Evolutionary conservation across 2,329 filamentous ascomycete species (phyloP).

Genomic region (Zalaria obscura): DNA sequence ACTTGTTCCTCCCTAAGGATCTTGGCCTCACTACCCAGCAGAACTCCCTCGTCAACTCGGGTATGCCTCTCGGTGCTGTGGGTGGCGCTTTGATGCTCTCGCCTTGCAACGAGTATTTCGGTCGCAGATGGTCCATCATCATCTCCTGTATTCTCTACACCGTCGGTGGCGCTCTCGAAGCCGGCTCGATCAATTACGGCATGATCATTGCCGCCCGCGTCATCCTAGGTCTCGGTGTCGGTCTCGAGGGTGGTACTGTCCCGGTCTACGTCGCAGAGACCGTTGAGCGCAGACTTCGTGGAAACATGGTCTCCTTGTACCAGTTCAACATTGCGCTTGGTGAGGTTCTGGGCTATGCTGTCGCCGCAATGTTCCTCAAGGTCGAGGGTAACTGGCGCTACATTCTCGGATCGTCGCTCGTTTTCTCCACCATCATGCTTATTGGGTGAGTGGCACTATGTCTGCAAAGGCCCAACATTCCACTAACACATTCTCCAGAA

Average conservation of each 20-base stretch:
- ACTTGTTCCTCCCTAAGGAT: slow-evolving; percentile 48
- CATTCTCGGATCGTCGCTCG: slow-evolving; percentile 42
- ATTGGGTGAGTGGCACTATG: slow-evolving; percentile 16
- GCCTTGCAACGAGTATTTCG: slow-evolving; percentile 53
- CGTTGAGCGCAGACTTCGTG: slow-evolving; percentile 51
- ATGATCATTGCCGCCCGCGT: slow-evolving; percentile 59
- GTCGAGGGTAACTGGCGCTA: slow-evolving; percentile 59
- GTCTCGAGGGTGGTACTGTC: slow-evolving; percentile 60
- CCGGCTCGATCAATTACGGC: slow-evolving; percentile 51
- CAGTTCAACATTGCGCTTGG: slow-evolving; percentile 65
- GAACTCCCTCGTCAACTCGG: slow-evolving; percentile 53
- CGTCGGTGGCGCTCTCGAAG: slow-evolving; percentile 52
- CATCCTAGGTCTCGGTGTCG: slow-evolving; percentile 53
- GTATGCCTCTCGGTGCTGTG: slow-evolving; percentile 59
- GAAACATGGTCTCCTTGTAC: slow-evolving; percentile 60
- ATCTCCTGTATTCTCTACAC: slow-evolving; percentile 57
- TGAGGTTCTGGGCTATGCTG: slow-evolving; percentile 58
- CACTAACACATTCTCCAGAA: slow-evolving; percentile 24
- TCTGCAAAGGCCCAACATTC: no score
- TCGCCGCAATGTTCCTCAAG: slow-evolving; percentile 59
- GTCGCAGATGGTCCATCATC: slow-evolving; percentile 54
- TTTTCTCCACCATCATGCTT: slow-evolving; percentile 15
- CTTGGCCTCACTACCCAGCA: slow-evolving; percentile 40
- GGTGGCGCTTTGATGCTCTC: slow-evolving; percentile 54
- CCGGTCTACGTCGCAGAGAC: slow-evolving; percentile 64